Conservation (phyloP, 352 stramenopile genomes). For the Pythium biforme region DNA sequence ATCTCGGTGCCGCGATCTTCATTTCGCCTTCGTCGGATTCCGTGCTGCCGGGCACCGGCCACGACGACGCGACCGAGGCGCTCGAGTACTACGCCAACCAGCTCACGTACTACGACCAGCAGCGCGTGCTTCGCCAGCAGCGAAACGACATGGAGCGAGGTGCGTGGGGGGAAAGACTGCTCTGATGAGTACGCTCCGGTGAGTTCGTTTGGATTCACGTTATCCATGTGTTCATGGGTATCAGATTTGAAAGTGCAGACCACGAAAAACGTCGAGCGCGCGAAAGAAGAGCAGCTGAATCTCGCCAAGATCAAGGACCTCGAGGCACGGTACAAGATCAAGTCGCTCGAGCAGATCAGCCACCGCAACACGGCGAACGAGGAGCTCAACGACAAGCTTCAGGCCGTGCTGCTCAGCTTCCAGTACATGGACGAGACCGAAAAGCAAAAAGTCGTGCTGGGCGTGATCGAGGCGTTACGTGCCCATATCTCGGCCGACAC, state of each 20-base stretch:
- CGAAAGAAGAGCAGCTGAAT: slow-evolving; percentile 37
- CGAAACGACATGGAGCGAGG: slow-evolving; percentile 47
- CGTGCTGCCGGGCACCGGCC: slow-evolving; percentile 4
- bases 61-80: slow-evolving; percentile 46
- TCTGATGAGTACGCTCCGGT: no score
- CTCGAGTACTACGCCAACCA: slow-evolving; percentile 56
- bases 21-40: slow-evolving; percentile 33
- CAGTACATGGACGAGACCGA: slow-evolving; percentile 54
- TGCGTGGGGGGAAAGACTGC: slow-evolving; percentile 22
- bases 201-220: background rate
- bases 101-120: slow-evolving; percentile 67
- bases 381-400: slow-evolving; percentile 52
- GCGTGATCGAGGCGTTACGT: slow-evolving; percentile 41
- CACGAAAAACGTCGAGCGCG: slow-evolving; percentile 28
- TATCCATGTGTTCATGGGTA: background rate
- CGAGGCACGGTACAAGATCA: slow-evolving; percentile 49
- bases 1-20: slow-evolving; percentile 63
- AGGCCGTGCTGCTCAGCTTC: slow-evolving; percentile 52
- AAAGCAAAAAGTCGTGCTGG: slow-evolving; percentile 56
- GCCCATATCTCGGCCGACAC: slow-evolving; percentile 53
- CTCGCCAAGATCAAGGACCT: slow-evolving; percentile 46
- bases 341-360: slow-evolving; percentile 49
- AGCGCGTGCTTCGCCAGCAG: slow-evolving; percentile 42
- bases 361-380: slow-evolving; percentile 42
- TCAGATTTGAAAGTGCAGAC: slow-evolving; percentile 44